Evolutionary conservation across 2,329 filamentous ascomycete species (phyloP).

Genomic region (Biscogniauxia sp.): DNA sequence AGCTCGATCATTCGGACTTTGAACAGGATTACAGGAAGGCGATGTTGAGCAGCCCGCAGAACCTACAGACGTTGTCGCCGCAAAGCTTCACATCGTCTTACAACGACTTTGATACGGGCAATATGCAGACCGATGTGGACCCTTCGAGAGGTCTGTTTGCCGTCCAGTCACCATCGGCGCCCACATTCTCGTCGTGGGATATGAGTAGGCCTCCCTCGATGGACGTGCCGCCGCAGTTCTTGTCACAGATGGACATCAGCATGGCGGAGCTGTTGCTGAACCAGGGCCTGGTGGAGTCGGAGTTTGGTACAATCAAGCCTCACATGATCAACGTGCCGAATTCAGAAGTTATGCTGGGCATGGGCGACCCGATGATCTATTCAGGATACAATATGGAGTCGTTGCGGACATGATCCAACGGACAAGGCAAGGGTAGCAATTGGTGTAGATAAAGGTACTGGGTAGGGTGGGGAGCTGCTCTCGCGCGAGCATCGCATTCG

Average conservation of each 20-base stretch:
- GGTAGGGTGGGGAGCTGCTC: neutral
- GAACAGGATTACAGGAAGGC: constrained; percentile 53
- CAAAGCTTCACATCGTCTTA: constrained; percentile 47
- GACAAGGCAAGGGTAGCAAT: constrained; percentile 1
- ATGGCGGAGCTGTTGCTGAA: constrained; percentile 47
- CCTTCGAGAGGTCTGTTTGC: constrained; percentile 26
- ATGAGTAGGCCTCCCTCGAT: constrained; percentile 35
- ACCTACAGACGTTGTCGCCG: constrained; percentile 50
- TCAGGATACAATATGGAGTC: constrained; percentile 46
- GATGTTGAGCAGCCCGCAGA: constrained; percentile 42
- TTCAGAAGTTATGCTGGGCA: constrained; percentile 55
- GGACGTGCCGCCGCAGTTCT: constrained; percentile 40
- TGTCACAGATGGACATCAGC: constrained; percentile 40
- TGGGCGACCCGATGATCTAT: constrained; percentile 59
- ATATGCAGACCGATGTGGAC: constrained; percentile 29
- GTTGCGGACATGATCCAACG: constrained; percentile 25
- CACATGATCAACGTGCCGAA: constrained; percentile 52
- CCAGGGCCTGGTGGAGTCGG: constrained; percentile 50
- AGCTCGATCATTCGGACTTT: constrained; percentile 54
- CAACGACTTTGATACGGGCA: constrained; percentile 39
- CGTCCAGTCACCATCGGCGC: constrained; percentile 29
- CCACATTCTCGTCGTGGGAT: constrained; percentile 34
- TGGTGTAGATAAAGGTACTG: constrained; percentile 1
- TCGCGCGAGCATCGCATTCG: neutral
- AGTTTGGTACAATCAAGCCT: constrained; percentile 55